Conservation (phyloP, 1,284 basidiomycete species). For the Termitomyces sp. region DNA sequence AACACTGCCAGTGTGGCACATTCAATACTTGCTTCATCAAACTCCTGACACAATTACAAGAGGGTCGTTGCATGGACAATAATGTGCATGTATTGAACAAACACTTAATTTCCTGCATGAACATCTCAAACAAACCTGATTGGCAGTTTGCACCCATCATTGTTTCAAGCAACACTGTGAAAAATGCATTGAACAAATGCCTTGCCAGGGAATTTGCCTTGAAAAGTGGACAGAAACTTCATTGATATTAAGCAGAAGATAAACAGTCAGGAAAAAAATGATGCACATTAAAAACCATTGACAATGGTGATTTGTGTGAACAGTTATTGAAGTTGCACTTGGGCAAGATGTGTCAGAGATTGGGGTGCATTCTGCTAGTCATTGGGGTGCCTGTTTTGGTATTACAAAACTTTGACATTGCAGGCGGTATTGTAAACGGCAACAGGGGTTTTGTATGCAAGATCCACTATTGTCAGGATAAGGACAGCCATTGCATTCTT, state of each 20-base stretch:
- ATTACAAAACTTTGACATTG: constrained; percentile 19
- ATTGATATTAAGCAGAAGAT: constrained; percentile 33
- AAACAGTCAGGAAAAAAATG: too few relatives aligned
- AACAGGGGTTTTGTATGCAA: constrained; percentile 8
- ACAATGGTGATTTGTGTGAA: too few relatives aligned
- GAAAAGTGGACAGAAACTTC: constrained; percentile 15
- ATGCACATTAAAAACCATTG: too few relatives aligned
- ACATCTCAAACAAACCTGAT: constrained; percentile 12
- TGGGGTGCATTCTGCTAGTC: constrained; percentile 15
- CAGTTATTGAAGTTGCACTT: too few relatives aligned
- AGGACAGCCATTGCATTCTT: neutral
- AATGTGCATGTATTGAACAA: neutral
- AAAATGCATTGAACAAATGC: constrained; percentile 28
- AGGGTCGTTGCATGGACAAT: constrained; percentile 18
- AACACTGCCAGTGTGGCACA: constrained; percentile 24
- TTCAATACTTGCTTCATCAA: constrained; percentile 23
- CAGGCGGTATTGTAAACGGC: constrained; percentile 19
- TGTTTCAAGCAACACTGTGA: constrained; percentile 23
- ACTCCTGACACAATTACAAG: constrained; percentile 23
- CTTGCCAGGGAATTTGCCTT: constrained; percentile 21
- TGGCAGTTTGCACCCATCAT: constrained; percentile 26
- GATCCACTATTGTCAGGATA: constrained; percentile 6
- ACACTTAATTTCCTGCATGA: neutral
- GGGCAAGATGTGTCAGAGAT: constrained; percentile 13
- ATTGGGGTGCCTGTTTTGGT: constrained; percentile 21